Conservation (phyloP, 2,329 filamentous ascomycete species). For the Raffaelea albimanens region DNA sequence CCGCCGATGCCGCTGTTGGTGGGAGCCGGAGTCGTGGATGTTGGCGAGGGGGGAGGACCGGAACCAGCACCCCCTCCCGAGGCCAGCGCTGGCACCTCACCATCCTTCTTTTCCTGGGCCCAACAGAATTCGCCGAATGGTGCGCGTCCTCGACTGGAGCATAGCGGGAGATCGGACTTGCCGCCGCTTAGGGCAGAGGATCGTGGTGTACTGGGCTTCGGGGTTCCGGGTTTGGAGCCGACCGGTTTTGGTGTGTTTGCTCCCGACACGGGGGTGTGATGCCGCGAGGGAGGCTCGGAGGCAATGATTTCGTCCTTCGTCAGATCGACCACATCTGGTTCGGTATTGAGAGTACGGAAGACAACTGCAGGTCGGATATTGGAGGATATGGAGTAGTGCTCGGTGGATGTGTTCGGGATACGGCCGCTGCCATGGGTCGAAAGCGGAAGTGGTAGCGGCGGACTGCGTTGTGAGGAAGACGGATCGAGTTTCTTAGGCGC, state of each 20-base stretch:
- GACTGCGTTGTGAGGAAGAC: neutral
- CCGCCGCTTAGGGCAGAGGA: neutral
- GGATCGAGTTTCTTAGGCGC: neutral
- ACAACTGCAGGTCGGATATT: neutral
- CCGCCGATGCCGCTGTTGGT: constrained; percentile 7
- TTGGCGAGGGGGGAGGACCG: neutral
- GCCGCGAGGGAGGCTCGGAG: neutral
- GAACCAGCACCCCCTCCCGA: neutral
- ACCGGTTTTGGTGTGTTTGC: neutral
- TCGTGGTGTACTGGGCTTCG: neutral
- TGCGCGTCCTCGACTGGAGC: constrained; percentile 8
- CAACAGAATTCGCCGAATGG: constrained; percentile 9
- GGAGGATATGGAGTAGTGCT: constrained; percentile 1
- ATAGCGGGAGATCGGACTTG: constrained; percentile 5
- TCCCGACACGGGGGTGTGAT: neutral
- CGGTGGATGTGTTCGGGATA: neutral
- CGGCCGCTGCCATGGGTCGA: neutral
- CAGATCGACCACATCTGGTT: neutral
- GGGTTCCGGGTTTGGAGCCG: neutral
- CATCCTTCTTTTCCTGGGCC: constrained; percentile 4
- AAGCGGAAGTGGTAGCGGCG: neutral
- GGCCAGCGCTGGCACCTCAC: no score
- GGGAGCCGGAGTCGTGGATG: neutral
- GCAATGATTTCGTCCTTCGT: neutral
- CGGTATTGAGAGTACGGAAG: constrained; percentile 8